These are phyloP conservation scores for Citropsis articulata DNA, from an alignment of 345 rosid species.

Conservation along the genomic window DNA sequence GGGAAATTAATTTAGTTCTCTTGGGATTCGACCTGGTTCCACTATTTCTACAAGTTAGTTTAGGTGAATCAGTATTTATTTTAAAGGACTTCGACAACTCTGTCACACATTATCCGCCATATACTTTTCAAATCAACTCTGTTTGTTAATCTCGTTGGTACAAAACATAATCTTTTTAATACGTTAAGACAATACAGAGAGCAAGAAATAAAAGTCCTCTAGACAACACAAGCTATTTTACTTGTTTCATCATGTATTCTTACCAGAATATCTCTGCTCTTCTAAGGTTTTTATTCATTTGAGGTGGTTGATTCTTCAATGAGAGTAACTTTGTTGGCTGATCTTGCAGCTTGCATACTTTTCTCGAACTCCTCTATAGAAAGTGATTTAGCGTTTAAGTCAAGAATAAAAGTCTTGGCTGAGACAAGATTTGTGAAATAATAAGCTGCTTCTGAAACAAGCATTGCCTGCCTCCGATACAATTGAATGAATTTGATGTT, in stretches of 20 bases:
- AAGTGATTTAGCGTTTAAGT: constrained; percentile 53
- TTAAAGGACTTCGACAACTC: too few relatives aligned
- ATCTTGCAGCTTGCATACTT: constrained; percentile 52
- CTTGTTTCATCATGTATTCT: constrained; percentile 17
- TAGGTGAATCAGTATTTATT: too few relatives aligned
- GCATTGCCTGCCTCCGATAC: constrained; percentile 47
- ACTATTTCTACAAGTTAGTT: too few relatives aligned
- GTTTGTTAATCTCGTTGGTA: too few relatives aligned
- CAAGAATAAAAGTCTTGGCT: constrained; percentile 46
- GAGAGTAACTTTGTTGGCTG: constrained; percentile 26
- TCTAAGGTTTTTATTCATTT: constrained; percentile 16
- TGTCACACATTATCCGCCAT: too few relatives aligned
- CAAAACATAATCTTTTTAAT: background rate
- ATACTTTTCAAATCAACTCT: too few relatives aligned
- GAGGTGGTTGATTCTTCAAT: constrained; percentile 13
- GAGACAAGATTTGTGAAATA: constrained; percentile 52
- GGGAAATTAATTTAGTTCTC: too few relatives aligned
- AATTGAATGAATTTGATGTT: constrained; percentile 54
- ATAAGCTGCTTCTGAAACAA: constrained; percentile 55
- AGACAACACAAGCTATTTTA: background rate
- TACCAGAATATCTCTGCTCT: constrained; percentile 15
- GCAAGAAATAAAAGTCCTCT: background rate
- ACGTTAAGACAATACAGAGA: background rate
- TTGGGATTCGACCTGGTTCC: too few relatives aligned
- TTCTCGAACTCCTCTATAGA: constrained; percentile 61